These are phyloP conservation scores for Amylocystis lapponica DNA, from an alignment of 768 basidiomycete genomes.

Conservation along the genomic window DNA sequence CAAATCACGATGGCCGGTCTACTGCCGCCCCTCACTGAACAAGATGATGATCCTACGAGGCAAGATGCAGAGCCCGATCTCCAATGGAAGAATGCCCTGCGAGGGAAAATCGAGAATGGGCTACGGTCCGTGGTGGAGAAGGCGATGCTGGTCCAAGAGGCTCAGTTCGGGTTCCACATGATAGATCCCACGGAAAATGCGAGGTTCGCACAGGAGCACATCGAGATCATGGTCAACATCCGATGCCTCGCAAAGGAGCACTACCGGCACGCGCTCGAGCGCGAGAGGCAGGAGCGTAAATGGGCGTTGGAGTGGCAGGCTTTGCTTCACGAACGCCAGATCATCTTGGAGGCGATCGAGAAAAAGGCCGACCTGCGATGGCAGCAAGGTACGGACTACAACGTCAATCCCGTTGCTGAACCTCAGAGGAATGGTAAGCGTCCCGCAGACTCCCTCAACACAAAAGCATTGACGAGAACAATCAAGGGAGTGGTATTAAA, in stretches of 20 bases:
- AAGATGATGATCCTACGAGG: slow-evolving; percentile 12
- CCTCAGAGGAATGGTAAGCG: too few species aligned
- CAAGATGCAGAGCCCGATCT: slow-evolving; percentile 46
- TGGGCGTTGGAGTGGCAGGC: slow-evolving; percentile 27
- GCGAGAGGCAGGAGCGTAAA: slow-evolving; percentile 45
- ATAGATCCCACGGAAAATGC: slow-evolving; percentile 28
- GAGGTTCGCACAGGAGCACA: slow-evolving; percentile 32
- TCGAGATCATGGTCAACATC: slow-evolving; percentile 38
- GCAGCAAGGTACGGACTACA: too few species aligned
- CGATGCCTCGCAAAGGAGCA: slow-evolving; percentile 40
- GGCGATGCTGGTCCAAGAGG: slow-evolving; percentile 52
- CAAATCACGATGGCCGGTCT: slow-evolving; percentile 17
- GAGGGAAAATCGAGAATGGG: slow-evolving; percentile 45
- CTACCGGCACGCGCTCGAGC: slow-evolving; percentile 37
- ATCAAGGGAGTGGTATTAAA: too few species aligned
- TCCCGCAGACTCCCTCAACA: too few species aligned
- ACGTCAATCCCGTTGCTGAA: too few species aligned
- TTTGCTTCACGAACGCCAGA: slow-evolving; percentile 33
- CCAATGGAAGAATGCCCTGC: slow-evolving; percentile 46
- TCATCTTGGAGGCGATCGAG: slow-evolving; percentile 46
- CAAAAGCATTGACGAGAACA: too few species aligned
- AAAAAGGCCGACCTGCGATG: slow-evolving; percentile 8
- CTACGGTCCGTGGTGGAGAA: slow-evolving; percentile 44
- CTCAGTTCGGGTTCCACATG: slow-evolving; percentile 39
- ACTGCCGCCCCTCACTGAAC: neutral